phyloP scores from a whole-genome alignment of 495 filamentous ascomycete genomes.

The Amphirosellinia nigrospora region DNA sequence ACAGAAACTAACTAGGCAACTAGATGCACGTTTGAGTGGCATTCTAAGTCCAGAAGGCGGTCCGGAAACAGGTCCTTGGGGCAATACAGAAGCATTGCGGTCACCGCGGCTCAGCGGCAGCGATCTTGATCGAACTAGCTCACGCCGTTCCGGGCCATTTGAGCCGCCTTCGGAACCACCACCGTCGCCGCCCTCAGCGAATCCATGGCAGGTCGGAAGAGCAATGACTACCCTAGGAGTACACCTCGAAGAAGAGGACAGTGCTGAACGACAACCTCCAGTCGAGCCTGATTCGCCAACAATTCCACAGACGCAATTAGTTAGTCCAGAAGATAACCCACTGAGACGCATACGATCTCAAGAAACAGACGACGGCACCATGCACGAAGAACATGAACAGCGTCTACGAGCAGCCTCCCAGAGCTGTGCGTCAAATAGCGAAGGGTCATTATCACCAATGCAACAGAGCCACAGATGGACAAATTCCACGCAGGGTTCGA shows the following conservation, averaged over 20 bases:
- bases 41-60: conserved; percentile 38
- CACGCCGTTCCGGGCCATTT: conserved; percentile 35
- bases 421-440: conserved; percentile 35
- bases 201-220: conserved; percentile 34
- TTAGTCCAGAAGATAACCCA: conserved; percentile 29
- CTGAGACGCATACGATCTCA: conserved; percentile 26
- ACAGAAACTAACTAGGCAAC: conserved; percentile 35
- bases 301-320: conserved; percentile 37
- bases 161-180: conserved; percentile 39
- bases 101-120: too few relatives aligned
- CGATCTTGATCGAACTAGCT: conserved; percentile 36
- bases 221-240: conserved; percentile 35
- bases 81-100: too few relatives aligned
- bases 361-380: conserved; percentile 26
- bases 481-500: conserved; percentile 39
- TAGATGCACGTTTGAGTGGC: conserved; percentile 33
- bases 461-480: conserved; percentile 42
- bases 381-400: conserved; percentile 36
- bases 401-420: conserved; percentile 37
- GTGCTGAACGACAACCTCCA: conserved; percentile 33
- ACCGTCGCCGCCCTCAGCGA: conserved; percentile 28
- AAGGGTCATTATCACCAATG: conserved; percentile 36
- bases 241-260: conserved; percentile 35
- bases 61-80: conserved; percentile 33
- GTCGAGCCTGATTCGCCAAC: conserved; percentile 38